These are phyloP conservation scores for Leptosphaerulina australis DNA, from an alignment of 2,329 filamentous ascomycete species.

Conservation along the genomic window DNA sequence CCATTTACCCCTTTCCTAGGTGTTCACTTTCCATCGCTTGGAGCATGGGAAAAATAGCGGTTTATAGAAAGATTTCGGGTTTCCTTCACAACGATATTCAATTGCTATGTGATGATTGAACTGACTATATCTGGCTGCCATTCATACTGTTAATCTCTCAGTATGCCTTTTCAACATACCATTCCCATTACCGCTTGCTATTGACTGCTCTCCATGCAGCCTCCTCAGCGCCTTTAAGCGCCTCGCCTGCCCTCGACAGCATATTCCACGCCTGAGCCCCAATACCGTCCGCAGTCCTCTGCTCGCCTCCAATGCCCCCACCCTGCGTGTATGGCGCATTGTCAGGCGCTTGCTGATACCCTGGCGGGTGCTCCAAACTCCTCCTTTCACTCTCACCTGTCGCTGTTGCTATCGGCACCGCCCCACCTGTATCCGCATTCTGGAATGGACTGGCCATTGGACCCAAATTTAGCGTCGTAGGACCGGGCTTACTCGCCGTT, in stretches of 20 bases:
- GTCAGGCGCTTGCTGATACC: slow-evolving; percentile 55
- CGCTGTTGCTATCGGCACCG: slow-evolving; percentile 18
- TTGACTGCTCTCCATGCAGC: slow-evolving; percentile 45
- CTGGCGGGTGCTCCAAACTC: slow-evolving; percentile 53
- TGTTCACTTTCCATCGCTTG: slow-evolving; percentile 46
- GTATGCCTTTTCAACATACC: no score
- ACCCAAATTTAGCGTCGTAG: slow-evolving; percentile 49
- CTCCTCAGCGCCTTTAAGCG: slow-evolving; percentile 45
- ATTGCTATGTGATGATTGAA: slow-evolving; percentile 18
- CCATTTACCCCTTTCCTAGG: slow-evolving; percentile 42
- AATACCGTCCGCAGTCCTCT: slow-evolving; percentile 34
- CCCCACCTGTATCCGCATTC: slow-evolving; percentile 28
- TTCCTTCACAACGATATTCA: slow-evolving; percentile 27
- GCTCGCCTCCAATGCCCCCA: slow-evolving; percentile 43
- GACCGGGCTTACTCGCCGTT: slow-evolving; percentile 35
- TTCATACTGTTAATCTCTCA: not conserved
- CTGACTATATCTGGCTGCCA: not conserved
- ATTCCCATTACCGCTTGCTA: slow-evolving; percentile 31
- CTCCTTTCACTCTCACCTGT: slow-evolving; percentile 18
- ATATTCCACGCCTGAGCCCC: slow-evolving; percentile 44
- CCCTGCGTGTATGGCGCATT: slow-evolving; percentile 50
- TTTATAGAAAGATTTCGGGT: slow-evolving; percentile 47
- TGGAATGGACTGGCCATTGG: slow-evolving; percentile 40
- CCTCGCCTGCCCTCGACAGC: slow-evolving; percentile 45
- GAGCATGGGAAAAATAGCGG: slow-evolving; percentile 48